phyloP scores from a whole-genome alignment of 345 rosid genomes.

The Acer campestre region DNA sequence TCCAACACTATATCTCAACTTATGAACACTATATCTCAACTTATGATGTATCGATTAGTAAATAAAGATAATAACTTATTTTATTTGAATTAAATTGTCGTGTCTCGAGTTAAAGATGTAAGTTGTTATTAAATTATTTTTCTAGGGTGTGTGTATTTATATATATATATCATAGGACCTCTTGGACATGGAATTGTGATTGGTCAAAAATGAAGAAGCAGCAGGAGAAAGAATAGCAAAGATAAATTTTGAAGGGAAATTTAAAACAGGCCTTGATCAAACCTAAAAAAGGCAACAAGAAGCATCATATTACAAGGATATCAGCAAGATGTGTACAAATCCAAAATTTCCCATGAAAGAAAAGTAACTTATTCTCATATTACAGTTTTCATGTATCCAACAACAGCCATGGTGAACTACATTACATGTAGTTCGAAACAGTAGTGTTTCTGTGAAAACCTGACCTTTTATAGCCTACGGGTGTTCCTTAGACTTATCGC shows the following conservation, averaged over 20 bases:
- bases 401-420: constrained; percentile 7
- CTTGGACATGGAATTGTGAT: not conserved
- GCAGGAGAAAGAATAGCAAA: not conserved
- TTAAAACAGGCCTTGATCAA: not conserved
- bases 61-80: too few relatives aligned
- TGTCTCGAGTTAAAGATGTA: too few relatives aligned
- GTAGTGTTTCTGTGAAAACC: not conserved
- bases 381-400: not conserved
- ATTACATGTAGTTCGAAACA: not conserved
- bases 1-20: too few relatives aligned
- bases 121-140: too few relatives aligned
- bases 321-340: not conserved
- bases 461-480: constrained; percentile 13
- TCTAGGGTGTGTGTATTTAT: too few relatives aligned
- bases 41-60: too few relatives aligned
- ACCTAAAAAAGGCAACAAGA: not conserved
- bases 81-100: too few relatives aligned
- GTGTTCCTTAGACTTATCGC: constrained; percentile 24
- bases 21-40: too few relatives aligned
- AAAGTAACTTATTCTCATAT: not conserved
- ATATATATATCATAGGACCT: not conserved
- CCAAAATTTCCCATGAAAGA: not conserved
- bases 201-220: not conserved
- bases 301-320: not conserved
- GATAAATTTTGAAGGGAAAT: not conserved